phyloP scores from a whole-genome alignment of 108 stramenopile genomes.

The Skeletonema grethae region DNA sequence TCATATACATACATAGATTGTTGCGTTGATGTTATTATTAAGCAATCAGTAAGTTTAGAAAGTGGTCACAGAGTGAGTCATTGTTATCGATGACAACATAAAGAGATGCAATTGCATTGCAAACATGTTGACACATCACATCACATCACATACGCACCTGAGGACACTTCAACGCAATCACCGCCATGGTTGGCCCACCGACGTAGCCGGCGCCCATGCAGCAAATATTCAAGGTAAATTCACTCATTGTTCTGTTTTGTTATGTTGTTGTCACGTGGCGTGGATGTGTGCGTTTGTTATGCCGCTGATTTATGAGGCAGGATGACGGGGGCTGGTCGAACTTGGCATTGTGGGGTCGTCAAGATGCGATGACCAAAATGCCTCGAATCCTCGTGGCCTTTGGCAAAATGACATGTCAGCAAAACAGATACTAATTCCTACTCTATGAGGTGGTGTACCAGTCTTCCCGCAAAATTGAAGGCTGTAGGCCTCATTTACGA shows the following conservation, averaged over 20 bases:
- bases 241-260: not conserved
- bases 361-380: too few relatives aligned
- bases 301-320: too few relatives aligned
- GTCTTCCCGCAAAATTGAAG: too few relatives aligned
- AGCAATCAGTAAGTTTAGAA: not conserved
- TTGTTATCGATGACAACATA: not conserved
- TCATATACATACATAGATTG: not conserved
- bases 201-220: conserved; percentile 99
- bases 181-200: conserved; percentile 99
- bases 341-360: too few relatives aligned
- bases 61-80: not conserved
- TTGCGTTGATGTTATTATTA: not conserved
- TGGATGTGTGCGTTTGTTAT: too few relatives aligned
- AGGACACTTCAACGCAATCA: conserved; percentile 96
- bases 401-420: too few relatives aligned
- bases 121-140: not conserved
- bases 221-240: conserved; percentile 71
- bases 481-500: too few relatives aligned
- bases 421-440: too few relatives aligned
- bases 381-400: too few relatives aligned
- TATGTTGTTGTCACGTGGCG: too few relatives aligned
- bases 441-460: too few relatives aligned
- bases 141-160: conserved; percentile 58
- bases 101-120: not conserved
- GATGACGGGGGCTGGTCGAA: too few relatives aligned